phyloP scores from a whole-genome alignment of 2,329 filamentous ascomycete species.

The Fusarium oxysporum region DNA sequence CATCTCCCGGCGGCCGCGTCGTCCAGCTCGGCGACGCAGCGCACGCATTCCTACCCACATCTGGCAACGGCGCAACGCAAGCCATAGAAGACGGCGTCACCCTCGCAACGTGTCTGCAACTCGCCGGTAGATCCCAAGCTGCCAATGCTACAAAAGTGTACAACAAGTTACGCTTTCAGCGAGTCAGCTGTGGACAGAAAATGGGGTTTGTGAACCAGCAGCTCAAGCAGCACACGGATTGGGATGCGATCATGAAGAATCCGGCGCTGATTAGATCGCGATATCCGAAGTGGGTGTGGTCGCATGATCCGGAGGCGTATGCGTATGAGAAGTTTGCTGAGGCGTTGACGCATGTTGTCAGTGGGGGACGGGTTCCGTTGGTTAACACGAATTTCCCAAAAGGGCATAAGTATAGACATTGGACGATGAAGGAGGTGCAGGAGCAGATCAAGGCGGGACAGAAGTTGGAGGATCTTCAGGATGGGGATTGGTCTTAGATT shows the following conservation, averaged over 20 bases:
- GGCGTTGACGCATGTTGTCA: constrained; percentile 23
- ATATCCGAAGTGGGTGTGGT: constrained; percentile 32
- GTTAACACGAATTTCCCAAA: constrained; percentile 26
- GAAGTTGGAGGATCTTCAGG: constrained; percentile 31
- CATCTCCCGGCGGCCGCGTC: constrained; percentile 24
- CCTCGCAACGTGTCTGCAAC: constrained; percentile 23
- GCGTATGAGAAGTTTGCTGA: constrained; percentile 35
- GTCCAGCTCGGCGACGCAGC: constrained; percentile 32
- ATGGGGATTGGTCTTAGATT: constrained; percentile 25
- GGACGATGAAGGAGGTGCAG: constrained; percentile 34
- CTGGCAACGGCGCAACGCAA: constrained; percentile 28
- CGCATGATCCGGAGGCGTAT: constrained; percentile 29
- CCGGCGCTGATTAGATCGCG: constrained; percentile 22
- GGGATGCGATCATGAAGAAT: constrained; percentile 32
- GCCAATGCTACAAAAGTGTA: constrained; percentile 21
- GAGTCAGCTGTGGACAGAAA: constrained; percentile 17
- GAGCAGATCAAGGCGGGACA: constrained; percentile 28
- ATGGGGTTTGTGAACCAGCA: constrained; percentile 33
- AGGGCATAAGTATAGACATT: constrained; percentile 30
- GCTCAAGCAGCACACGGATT: constrained; percentile 32
- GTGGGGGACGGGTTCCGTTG: constrained; percentile 23
- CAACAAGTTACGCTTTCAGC: constrained; percentile 27
- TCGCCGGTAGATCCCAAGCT: constrained; percentile 7
- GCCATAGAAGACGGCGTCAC: constrained; percentile 32
- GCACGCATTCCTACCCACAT: constrained; percentile 26